A percentile compares a stretch with the other conserved stretches of the same genome.
Evolutionary conservation across 2,329 filamentous ascomycete genomes (phyloP).

Genomic region (Diaporthe australafricana): DNA sequence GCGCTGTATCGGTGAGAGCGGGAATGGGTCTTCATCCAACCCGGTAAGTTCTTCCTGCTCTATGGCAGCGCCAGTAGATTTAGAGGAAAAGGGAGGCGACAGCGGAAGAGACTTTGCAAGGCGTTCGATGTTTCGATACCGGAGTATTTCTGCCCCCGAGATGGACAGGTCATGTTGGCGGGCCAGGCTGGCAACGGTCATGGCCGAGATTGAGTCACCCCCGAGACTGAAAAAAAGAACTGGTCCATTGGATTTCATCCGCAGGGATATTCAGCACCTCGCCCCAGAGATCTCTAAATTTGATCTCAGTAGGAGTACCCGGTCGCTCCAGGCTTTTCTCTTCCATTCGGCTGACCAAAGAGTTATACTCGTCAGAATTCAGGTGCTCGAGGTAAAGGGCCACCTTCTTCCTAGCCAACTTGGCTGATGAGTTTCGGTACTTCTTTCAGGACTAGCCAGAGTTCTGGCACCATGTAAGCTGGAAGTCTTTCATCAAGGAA

Average conservation of each 20-base stretch:
- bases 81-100: background rate
- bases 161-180: constrained; percentile 36
- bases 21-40: background rate
- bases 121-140: background rate
- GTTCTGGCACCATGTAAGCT: background rate
- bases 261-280: background rate
- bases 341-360: background rate
- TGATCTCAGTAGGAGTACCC: background rate
- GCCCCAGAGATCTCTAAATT: background rate
- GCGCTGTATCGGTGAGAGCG: background rate
- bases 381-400: background rate
- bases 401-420: constrained; percentile 22
- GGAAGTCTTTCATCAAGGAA: background rate
- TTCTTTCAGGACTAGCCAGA: background rate
- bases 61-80: background rate
- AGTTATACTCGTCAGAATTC: background rate
- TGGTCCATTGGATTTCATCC: constrained; percentile 18
- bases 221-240: constrained; percentile 46
- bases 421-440: constrained; percentile 8
- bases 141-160: background rate
- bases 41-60: background rate
- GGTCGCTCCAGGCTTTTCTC: background rate
- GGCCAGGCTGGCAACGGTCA: constrained; percentile 39
- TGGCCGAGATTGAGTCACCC: constrained; percentile 46
- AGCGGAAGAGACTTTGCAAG: background rate